Base-by-base conservation (phyloP, 768 basidiomycete species). In the Tylopilus rubrobrunneus region DNA sequence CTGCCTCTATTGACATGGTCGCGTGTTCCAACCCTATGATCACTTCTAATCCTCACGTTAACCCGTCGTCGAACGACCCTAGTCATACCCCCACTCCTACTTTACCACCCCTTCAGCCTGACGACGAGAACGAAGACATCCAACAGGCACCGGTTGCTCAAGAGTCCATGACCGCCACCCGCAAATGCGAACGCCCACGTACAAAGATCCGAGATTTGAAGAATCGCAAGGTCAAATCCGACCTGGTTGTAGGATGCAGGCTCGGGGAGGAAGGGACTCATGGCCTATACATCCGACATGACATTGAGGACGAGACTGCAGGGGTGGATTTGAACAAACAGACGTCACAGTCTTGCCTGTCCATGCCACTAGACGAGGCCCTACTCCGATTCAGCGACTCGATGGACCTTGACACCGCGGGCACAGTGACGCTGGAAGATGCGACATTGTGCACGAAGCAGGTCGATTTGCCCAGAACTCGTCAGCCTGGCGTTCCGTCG, bases 271-370 rank as follows among this genome's bases (percentile, higher is more conserved):
- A 58, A 44, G 68, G 59, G 33, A 60, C 70, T 19, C 55, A 67
- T 48, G 80, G 76, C 1, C 80, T 85, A 27, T 82, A 78, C 56
- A 74, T 84, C 36, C 76, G 82, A 14, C 71, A 74, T 28, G 84
- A 86, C 58, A 63, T 77, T 3, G 81, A 77, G 28, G 84, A 86
- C 53, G 84, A 86, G 63, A 84, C 76, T 51, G 74, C 70, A 45
- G 80, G 84, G 39, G 82, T 86, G 11, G 83, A 87, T 56, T 75
- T 85, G 31, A 75, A 71, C 6, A 56, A 71, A 25, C 74, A 72
- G 34, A 74, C 51, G 10, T 50, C 59, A 37, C 64, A 41, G 17
- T 68, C 43, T 62, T 69, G 57, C 61, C 51, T 45, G 12, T 57
- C 69, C 55, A 48, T 53, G 21, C 58, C 51, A 45, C 50, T 57